Base-by-base conservation (phyloP, 768 basidiomycete species). In the Lactarius hatsudake region DNA sequence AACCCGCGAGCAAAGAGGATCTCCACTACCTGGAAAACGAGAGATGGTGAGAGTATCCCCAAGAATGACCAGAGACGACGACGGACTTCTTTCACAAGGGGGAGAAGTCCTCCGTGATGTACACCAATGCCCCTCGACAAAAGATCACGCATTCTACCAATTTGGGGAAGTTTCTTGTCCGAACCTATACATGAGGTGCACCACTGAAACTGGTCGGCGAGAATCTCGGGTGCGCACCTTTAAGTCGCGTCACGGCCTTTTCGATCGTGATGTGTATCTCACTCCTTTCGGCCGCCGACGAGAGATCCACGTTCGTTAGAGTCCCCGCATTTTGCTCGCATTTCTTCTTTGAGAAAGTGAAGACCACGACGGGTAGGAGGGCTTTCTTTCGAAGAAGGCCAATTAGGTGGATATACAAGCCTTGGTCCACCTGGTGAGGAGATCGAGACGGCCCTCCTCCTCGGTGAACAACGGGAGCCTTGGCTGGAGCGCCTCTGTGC, bases 301-400 rank as follows among this genome's bases (percentile, higher is more conserved):
- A 95, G 42, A 99, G 80, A 78, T 99, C 95, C 38, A 87, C 82
- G 76, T 96, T 95, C 1, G 87, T 90, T 63, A 99, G 78, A 2
- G 93, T 97, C 10, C 82, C 83, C 5, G 97, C 97, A 74, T 99
- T 93, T 78, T 98, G 97, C 78, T 99, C 97, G 74, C 97, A 99
- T 63, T 86, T 82, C 76, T 95, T 96, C 81, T 99, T 99, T 34
- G 94, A 97, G 71, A 99, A 89, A 0, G 96, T 96, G 78, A 99
- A 99, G 34, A 97, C 86, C 38, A 99, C 97, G 17, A 96, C 94
- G 1, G 97, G 97, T 9, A 99, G 83, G 5, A 99, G 83, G 23
- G 82, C 79, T 69, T 90, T 87, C 79, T 98, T 98, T 73, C 89
- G 86, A 65, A 99, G 82, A 73, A 91, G 85, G 2, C 87, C 89